Conservation (phyloP, 1,284 basidiomycete species). For the Heterobasidion irregulare region DNA sequence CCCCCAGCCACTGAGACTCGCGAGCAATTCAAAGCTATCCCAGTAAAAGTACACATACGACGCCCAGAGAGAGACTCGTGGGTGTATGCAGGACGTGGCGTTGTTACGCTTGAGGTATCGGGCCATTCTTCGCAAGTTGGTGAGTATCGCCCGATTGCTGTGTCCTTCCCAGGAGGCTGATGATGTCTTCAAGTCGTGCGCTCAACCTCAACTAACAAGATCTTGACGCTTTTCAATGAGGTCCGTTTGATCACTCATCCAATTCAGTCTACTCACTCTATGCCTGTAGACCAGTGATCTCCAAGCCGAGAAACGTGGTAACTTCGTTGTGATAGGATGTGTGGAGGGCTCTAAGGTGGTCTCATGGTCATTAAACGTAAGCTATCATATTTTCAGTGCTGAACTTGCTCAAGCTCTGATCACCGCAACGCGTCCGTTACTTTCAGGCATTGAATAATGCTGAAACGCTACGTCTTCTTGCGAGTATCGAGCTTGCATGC, state of each 20-base stretch:
- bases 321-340: slow-evolving; percentile 73
- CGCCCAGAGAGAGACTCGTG: slow-evolving; percentile 71
- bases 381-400: neutral
- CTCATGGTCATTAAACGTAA: slow-evolving; percentile 79
- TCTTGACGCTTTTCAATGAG: slow-evolving; percentile 64
- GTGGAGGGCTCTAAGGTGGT: slow-evolving; percentile 63
- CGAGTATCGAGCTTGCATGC: slow-evolving; percentile 74
- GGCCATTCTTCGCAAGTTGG: slow-evolving; percentile 72
- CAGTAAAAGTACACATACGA: slow-evolving; percentile 78
- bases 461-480: slow-evolving; percentile 68
- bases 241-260: slow-evolving; percentile 35
- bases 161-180: neutral
- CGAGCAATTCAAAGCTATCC: slow-evolving; percentile 62
- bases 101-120: slow-evolving; percentile 61
- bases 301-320: slow-evolving; percentile 76
- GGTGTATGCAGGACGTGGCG: slow-evolving; percentile 68
- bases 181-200: slow-evolving; percentile 52
- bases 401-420: neutral
- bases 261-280: neutral
- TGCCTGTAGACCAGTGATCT: slow-evolving; percentile 50
- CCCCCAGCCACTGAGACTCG: slow-evolving; percentile 19
- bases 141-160: slow-evolving; percentile 26
- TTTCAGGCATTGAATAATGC: slow-evolving; percentile 67
- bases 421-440: neutral
- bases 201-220: slow-evolving; percentile 53